phyloP scores from a whole-genome alignment of 2,329 filamentous ascomycete species.

The Chaetomium globosum region DNA sequence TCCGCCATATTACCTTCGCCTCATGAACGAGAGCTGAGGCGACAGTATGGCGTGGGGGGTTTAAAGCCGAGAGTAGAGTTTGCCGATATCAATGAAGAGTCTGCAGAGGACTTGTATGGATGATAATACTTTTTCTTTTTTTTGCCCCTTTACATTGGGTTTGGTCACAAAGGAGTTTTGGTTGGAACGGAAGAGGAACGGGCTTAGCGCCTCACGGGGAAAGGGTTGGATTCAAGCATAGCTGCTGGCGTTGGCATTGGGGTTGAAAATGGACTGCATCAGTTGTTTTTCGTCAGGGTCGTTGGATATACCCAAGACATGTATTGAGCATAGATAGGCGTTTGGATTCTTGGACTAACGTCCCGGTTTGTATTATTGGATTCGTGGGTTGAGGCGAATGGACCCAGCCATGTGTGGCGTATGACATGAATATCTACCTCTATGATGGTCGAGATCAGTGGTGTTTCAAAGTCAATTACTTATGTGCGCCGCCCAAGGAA shows the following conservation, averaged over 20 bases:
- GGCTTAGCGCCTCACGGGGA: neutral
- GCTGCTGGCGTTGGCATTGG: conserved; percentile 8
- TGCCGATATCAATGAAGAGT: conserved; percentile 36
- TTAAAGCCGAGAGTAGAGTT: conserved; percentile 29
- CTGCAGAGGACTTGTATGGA: conserved; percentile 24
- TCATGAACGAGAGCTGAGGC: conserved; percentile 34
- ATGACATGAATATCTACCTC: neutral
- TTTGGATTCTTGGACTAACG: conserved; percentile 12
- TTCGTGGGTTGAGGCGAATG: neutral
- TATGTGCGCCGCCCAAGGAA: neutral
- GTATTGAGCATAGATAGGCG: conserved; percentile 22
- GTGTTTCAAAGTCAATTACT: neutral
- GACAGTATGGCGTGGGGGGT: conserved; percentile 24
- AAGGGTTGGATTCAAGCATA: conserved; percentile 10
- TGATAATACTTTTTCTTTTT: neutral
- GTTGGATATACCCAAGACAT: conserved; percentile 32
- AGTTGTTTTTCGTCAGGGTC: conserved; percentile 7
- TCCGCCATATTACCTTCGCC: conserved; percentile 36
- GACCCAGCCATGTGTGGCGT: neutral
- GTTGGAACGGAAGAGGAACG: neutral
- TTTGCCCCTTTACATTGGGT: neutral
- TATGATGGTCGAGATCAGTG: neutral
- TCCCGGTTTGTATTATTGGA: conserved; percentile 12
- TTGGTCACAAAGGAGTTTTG: neutral
- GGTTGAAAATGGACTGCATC: conserved; percentile 9